Evolutionary conservation across 768 basidiomycete genomes (phyloP), one percentile per base, ranked within the genome.

Genomic region (Crucibulum laeve): DNA sequence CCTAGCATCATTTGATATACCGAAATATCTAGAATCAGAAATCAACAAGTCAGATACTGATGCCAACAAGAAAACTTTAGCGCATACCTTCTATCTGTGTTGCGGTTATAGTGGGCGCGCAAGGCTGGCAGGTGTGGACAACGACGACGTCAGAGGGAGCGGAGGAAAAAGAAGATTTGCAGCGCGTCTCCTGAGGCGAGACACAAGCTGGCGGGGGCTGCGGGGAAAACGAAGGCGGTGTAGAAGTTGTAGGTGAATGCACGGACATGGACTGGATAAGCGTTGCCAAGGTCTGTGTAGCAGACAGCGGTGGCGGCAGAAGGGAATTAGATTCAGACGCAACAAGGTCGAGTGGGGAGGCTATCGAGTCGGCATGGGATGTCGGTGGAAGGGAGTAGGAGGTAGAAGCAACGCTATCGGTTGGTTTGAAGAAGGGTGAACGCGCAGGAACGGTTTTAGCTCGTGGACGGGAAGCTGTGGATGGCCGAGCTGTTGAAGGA

Each of bases 1-100:
- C 76, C 79, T 7, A 87, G 70, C 40, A 64, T 69, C 61, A 80
- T 84, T 56, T 84, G 82, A 61, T 87, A 88, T 39, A 88, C 84
- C 28, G 83, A 76, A 43, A 88, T 82, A 51, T 80, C 86, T 88
- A 54, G 18, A 45, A 11, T 46, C 39, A 18, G 24, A 46, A 46
- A 38, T 26, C 44, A 51, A 37, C 28, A 37, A 32, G 36, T 46
- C n/a, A 46, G 38, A 6, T 21, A 24, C 21, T 28, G 38, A 30
- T 28, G 5, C 19, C 19, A 10, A n/a, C n/a, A 30, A 32, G 21
- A 6, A 23, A 39, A 10, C 4, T 32, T 15, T 14, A 13, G 24
- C 5, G 57, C 76, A 24, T 45, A 84, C 85, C 84, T 74, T 87
- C 84, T 43, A 84, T 63, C 54, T 83, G 77, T 4, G 79, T 84